phyloP scores from a whole-genome alignment of 179 eudicot species.

The Heliamphora ciliata region DNA sequence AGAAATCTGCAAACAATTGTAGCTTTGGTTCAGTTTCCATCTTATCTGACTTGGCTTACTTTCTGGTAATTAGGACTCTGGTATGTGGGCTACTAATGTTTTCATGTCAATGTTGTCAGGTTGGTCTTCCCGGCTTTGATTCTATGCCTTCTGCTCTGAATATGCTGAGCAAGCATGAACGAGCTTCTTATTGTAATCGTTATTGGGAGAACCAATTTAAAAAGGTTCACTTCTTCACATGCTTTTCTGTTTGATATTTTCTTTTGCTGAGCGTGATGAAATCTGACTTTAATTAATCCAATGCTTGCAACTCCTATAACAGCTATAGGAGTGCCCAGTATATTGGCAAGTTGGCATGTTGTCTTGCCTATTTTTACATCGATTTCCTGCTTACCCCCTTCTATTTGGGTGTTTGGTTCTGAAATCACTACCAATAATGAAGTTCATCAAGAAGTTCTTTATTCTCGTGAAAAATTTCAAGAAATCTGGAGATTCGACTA shows the following conservation, averaged over 20 bases:
- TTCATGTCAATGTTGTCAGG: conserved; percentile 37
- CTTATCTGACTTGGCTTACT: neutral
- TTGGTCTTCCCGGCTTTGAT: conserved; percentile 98
- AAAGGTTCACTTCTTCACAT: conserved; percentile 48
- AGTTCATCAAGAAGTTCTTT: neutral
- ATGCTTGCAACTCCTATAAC: conserved; percentile 1
- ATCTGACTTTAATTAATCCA: conserved; percentile 6
- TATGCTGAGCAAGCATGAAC: conserved; percentile 90
- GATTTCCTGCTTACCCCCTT: neutral
- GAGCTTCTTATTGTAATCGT: conserved; percentile 92
- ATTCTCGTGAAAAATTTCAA: neutral
- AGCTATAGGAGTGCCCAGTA: neutral
- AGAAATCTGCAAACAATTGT: conserved; percentile 8
- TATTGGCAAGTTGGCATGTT: neutral
- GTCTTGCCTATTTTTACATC: neutral
- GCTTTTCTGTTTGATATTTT: neutral
- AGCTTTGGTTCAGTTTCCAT: conserved; percentile 8
- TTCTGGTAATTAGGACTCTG: conserved; percentile 2
- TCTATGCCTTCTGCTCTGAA: conserved; percentile 95
- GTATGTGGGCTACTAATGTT: neutral
- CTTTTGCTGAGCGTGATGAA: neutral
- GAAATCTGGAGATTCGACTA: neutral
- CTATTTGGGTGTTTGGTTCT: neutral
- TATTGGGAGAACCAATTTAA: conserved; percentile 94
- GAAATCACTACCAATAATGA: neutral